These are phyloP conservation scores for Alternaria arbusti DNA, from an alignment of 2,329 filamentous ascomycete genomes.

Conservation along the genomic window DNA sequence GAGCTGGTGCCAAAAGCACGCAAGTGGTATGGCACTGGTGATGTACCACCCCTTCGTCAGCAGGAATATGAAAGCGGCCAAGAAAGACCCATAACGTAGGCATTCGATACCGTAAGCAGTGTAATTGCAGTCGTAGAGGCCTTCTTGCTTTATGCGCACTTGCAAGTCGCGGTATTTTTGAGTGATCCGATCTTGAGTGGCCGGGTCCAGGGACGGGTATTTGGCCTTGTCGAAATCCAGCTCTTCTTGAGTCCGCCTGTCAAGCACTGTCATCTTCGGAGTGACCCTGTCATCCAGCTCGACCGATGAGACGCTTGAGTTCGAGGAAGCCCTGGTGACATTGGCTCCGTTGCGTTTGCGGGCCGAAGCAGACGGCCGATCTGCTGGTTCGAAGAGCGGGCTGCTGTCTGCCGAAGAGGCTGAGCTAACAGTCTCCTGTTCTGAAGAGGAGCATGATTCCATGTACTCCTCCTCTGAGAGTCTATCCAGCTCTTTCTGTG, in stretches of 20 bases:
- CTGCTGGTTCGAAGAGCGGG: slow-evolving; percentile 64
- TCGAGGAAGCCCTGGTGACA: slow-evolving; percentile 56
- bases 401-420: slow-evolving; percentile 63
- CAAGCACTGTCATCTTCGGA: slow-evolving; percentile 67
- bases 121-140: slow-evolving; percentile 86
- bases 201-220: slow-evolving; percentile 78
- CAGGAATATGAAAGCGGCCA: slow-evolving; percentile 63
- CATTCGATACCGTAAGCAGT: slow-evolving; percentile 77
- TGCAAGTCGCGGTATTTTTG: slow-evolving; percentile 82
- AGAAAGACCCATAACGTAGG: slow-evolving; percentile 73
- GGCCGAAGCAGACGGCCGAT: slow-evolving; percentile 43
- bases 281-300: slow-evolving; percentile 50
- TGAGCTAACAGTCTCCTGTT: slow-evolving; percentile 35
- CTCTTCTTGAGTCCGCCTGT: slow-evolving; percentile 75
- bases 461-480: slow-evolving; percentile 45
- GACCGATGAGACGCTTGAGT: slow-evolving; percentile 65
- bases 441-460: slow-evolving; percentile 26
- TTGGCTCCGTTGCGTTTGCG: slow-evolving; percentile 50
- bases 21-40: slow-evolving; percentile 76
- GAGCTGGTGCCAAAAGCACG: slow-evolving; percentile 90
- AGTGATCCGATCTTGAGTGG: slow-evolving; percentile 77
- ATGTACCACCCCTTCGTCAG: slow-evolving; percentile 53
- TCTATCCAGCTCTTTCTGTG: slow-evolving; percentile 50
- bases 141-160: slow-evolving; percentile 72
- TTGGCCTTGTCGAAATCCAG: slow-evolving; percentile 77